Evolutionary conservation across 345 rosid species (phyloP).

Genomic region (Salix brachista): DNA sequence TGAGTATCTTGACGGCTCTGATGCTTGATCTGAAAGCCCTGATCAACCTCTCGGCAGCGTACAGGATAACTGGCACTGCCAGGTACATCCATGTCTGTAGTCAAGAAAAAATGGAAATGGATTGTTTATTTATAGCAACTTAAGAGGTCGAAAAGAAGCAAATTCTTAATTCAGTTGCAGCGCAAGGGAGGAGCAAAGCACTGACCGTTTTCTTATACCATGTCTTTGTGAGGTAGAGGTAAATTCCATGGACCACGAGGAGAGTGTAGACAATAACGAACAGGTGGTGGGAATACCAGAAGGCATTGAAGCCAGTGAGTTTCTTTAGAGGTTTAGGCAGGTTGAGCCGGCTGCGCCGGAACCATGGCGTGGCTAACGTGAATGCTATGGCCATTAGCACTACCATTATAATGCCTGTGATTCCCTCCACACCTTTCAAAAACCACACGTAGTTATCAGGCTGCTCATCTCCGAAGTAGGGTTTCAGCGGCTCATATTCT

Average conservation of each 20-base stretch:
- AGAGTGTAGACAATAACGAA: conserved; percentile 74
- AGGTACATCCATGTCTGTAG: conserved; percentile 91
- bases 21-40: conserved; percentile 82
- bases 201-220: conserved; percentile 85
- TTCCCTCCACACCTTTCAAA: conserved; percentile 70
- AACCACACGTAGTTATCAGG: conserved; percentile 74
- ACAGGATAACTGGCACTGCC: conserved; percentile 60
- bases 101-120: neutral
- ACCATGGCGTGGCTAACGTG: conserved; percentile 85
- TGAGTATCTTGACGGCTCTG: conserved; percentile 69
- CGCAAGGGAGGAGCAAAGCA: neutral
- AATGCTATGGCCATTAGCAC: conserved; percentile 76
- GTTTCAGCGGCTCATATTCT: conserved; percentile 50
- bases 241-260: conserved; percentile 71
- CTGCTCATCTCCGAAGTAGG: conserved; percentile 54
- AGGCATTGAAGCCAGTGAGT: conserved; percentile 85
- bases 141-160: neutral
- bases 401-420: conserved; percentile 72
- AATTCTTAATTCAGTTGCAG: neutral
- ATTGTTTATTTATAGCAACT: neutral
- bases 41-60: conserved; percentile 60
- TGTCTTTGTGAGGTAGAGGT: conserved; percentile 60
- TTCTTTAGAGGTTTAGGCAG: conserved; percentile 61
- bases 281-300: conserved; percentile 87
- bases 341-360: conserved; percentile 69